A percentile compares a stretch with the other conserved stretches of the same genome.
These are phyloP conservation scores for Fusarium sp. DNA, from an alignment of 2,329 filamentous ascomycete species.

Conservation along the genomic window DNA sequence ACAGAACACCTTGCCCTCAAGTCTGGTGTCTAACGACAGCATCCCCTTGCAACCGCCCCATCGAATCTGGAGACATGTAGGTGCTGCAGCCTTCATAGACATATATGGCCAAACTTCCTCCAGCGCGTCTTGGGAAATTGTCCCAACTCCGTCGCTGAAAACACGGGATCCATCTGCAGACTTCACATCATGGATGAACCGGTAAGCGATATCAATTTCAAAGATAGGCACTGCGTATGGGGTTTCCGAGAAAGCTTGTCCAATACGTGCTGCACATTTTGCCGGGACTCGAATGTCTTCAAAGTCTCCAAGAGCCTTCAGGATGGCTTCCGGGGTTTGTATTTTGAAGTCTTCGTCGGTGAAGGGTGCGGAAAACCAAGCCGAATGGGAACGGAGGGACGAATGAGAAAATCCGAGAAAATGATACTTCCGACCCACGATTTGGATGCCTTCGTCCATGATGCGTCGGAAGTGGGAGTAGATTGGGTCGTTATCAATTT, in stretches of 20 bases:
- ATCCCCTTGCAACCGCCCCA: conserved; percentile 82
- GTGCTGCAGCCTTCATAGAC: conserved; percentile 59
- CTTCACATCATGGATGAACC: conserved; percentile 64
- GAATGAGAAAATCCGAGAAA: conserved; percentile 87
- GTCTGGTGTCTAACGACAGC: conserved; percentile 74
- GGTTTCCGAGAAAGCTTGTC: conserved; percentile 81
- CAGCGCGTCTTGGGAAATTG: conserved; percentile 72
- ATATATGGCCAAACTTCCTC: conserved; percentile 69
- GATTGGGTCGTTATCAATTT: conserved; percentile 60
- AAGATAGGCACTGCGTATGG: conserved; percentile 68
- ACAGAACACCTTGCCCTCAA: conserved; percentile 68
- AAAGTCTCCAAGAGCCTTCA: conserved; percentile 64
- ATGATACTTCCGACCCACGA: conserved; percentile 71
- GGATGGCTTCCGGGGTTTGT: conserved; percentile 58
- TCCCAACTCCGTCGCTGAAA: conserved; percentile 86
- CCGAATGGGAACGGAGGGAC: conserved; percentile 76
- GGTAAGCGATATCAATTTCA: conserved; percentile 51
- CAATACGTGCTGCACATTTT: conserved; percentile 69
- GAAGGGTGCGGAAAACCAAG: conserved; percentile 71
- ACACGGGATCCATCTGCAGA: conserved; percentile 62
- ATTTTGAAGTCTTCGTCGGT: conserved; percentile 48
- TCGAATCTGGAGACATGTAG: conserved; percentile 80
- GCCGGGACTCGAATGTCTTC: conserved; percentile 63
- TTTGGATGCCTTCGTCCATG: conserved; percentile 68
- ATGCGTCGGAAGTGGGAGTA: conserved; percentile 71